Conservation (phyloP, 2,329 filamentous ascomycete genomes). For the Grosmannia huntii region DNA sequence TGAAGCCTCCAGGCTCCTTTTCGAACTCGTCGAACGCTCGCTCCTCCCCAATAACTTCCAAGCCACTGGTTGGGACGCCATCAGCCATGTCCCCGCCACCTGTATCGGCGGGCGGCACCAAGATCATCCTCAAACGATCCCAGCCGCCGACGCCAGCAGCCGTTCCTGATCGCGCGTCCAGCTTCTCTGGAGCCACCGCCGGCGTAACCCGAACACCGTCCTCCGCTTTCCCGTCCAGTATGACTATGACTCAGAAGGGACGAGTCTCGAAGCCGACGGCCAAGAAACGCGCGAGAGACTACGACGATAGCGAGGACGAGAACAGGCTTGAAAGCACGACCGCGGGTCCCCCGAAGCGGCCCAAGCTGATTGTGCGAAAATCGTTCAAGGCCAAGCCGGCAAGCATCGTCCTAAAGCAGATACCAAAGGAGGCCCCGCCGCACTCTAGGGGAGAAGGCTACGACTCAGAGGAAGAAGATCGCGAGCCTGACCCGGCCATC, state of each 20-base stretch:
- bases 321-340: conserved; percentile 15
- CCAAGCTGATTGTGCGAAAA: conserved; percentile 35
- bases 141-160: conserved; percentile 18
- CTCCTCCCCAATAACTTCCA: conserved; percentile 4
- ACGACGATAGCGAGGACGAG: conserved; percentile 36
- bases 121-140: conserved; percentile 16
- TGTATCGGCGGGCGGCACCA: conserved; percentile 10
- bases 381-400: conserved; percentile 32
- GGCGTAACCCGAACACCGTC: not conserved
- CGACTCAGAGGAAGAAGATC: conserved; percentile 89
- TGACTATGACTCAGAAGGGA: conserved; percentile 44
- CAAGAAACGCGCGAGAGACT: conserved; percentile 49
- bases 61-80: conserved; percentile 7
- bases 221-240: not conserved
- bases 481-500: conserved; percentile 73
- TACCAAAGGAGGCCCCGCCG: conserved; percentile 42
- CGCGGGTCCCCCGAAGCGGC: conserved; percentile 29
- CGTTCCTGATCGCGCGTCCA: conserved; percentile 14
- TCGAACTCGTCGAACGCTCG: not conserved
- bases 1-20: conserved; percentile 6
- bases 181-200: not conserved
- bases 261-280: conserved; percentile 46
- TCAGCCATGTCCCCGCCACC: conserved; percentile 12
- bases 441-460: conserved; percentile 78
- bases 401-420: conserved; percentile 28